Base-by-base conservation (phyloP, 2,329 filamentous ascomycete genomes). In the Aspergillus calidoustus region DNA sequence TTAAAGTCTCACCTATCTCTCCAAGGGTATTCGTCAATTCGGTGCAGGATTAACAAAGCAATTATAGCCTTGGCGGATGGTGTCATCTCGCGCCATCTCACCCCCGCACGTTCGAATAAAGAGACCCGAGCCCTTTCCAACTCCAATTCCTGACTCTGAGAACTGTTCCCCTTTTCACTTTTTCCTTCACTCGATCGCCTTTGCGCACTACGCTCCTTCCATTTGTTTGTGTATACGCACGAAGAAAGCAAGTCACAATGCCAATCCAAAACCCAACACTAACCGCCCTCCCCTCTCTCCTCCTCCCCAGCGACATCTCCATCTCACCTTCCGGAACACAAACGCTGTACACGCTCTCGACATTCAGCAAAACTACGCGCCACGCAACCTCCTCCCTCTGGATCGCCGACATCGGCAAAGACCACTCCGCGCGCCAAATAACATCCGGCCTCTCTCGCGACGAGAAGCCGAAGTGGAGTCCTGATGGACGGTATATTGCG, bases 361-460 rank as follows among this genome's bases (percentile, higher is more conserved):
- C 52, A 1, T 59, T 62, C 52, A 48, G 51, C 17, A 30, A n/a
- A 8, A 53, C 25, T 3, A 11, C 13, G 3, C 43, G 48, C 15
- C 17, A 41, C 15, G 22, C 56, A 6, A 22, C 23, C 1, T 59
- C 60, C 1, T 59, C 60, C 4, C 57, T 59, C 6, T 62, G 60
- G 56, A 54, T 62, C 5, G 60, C 60, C 1, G 53, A 59, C 30
- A 19, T 59, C 19, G 52, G 56, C 1, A 23, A 52, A 3, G 47
- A 62, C 9, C 53, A 62, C 25, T 56, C 55, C 17, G 57, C 56
- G 23, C 60, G 53, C 11, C 52, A 60, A 53, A 41, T 63, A 19
- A 63, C 56, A 8, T 56, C 60, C 1, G 57, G 60, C 3, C n/a
- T 59, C 7, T 63, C 59, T 48, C 47, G 47, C 34, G 60, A 63